Evolutionary conservation across 2,329 filamentous ascomycete genomes (phyloP), one percentile per base, ranked within the genome.

Genomic region (Peltaster fructicola): DNA sequence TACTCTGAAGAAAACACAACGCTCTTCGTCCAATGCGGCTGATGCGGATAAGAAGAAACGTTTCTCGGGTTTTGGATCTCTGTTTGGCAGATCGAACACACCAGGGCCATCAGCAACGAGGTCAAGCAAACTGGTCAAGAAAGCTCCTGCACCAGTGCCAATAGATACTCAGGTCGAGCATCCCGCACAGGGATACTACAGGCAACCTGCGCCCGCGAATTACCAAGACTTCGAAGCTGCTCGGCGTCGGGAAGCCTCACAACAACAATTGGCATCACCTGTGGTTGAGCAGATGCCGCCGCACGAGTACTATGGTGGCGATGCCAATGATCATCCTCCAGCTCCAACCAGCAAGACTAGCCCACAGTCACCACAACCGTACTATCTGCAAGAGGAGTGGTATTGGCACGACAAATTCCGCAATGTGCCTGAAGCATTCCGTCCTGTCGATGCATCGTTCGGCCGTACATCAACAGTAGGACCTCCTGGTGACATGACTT

Each of bases 21-120:
- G 43, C 13, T 26, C 40, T 8, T 30, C 37, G 4, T 35, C 41
- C 2, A 35, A 34, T 22, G 30, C 35, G 6, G 30, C 33, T 2
- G 39, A 41, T 17, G 30, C 36, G 6, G 36, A 38, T 17, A 45
- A 45, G 24, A 59, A 57, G 33, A 58, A 56, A 27, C 47, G 56
- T 16, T 57, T 59, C 23, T 59, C 57, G 2, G 38, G 47, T 3
- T 33, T 61, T 7, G 54, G 55, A 4, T 52, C 47, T 16, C 32
- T 61, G 1, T 59, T 61, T 26, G 44, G 49, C 15, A 44, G 55
- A 15, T 48, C 45, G 7, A 47, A 43, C 16, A 48, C 49, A 2
- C 17, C 30, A 16, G 44, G 39, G 7, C 35, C 45, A 17, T 32
- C 31, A 8, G 33, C 44, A 5, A 28, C 30, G 11, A 50, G 50